Evolutionary conservation across 768 basidiomycete species (phyloP).

Genomic region (Leucosporidium creatinivorum): DNA sequence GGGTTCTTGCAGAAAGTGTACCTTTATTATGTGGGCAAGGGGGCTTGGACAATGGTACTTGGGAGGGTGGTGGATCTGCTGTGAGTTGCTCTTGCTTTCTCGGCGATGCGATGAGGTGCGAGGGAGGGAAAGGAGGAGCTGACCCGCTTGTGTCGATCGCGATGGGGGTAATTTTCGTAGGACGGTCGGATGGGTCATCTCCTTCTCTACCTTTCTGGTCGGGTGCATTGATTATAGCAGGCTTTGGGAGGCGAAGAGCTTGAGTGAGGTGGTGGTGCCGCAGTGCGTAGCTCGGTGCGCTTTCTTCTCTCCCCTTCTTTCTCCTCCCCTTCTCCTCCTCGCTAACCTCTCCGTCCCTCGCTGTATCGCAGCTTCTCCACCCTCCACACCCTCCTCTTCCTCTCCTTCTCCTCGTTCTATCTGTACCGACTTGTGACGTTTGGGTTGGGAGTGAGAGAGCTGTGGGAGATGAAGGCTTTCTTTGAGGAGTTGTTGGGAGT

Average conservation of each 20-base stretch:
- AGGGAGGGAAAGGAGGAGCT: conserved; percentile 1
- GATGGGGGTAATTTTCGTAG: conserved; percentile 49
- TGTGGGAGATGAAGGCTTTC: conserved; percentile 91
- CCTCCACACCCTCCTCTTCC: conserved; percentile 64
- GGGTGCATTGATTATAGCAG: conserved; percentile 90
- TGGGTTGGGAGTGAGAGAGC: conserved; percentile 65
- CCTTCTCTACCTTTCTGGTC: conserved; percentile 92
- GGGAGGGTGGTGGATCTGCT: conserved; percentile 85
- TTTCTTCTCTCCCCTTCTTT: neutral
- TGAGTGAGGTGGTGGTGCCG: conserved; percentile 73
- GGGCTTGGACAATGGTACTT: conserved; percentile 89
- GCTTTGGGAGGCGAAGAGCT: conserved; percentile 59
- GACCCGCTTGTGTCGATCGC: conserved; percentile 28
- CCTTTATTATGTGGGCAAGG: conserved; percentile 91
- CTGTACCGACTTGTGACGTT: conserved; percentile 74
- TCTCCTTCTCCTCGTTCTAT: conserved; percentile 81
- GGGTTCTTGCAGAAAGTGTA: conserved; percentile 77
- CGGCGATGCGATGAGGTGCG: neutral
- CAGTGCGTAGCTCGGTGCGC: conserved; percentile 75
- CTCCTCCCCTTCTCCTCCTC: conserved; percentile 41
- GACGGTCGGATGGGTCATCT: conserved; percentile 94
- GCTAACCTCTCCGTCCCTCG: conserved; percentile 64
- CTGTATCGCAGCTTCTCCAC: conserved; percentile 43
- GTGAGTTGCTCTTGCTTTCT: conserved; percentile 51
- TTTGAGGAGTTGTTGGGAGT: conserved; percentile 89